Evolutionary conservation across 2,329 filamentous ascomycete genomes (phyloP).

Genomic region (Onygena corvina): DNA sequence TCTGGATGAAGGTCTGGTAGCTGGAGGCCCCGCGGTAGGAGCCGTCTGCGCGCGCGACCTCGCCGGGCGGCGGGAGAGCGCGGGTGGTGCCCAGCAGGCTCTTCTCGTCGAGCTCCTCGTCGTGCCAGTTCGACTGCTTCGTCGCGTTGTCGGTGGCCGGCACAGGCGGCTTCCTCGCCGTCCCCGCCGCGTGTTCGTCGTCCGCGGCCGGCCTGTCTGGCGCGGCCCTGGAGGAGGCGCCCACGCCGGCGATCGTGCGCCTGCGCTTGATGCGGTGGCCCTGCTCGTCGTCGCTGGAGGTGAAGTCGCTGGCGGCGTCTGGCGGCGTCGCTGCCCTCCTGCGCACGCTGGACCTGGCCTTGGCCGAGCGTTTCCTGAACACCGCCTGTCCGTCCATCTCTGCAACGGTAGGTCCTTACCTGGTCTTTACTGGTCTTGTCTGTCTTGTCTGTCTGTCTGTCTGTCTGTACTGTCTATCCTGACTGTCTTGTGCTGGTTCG

Average conservation of each 20-base stretch:
- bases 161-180: constrained; percentile 41
- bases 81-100: constrained; percentile 30
- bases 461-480: neutral
- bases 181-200: constrained; percentile 48
- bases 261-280: constrained; percentile 69
- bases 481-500: neutral
- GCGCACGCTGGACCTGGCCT: constrained; percentile 62
- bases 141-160: constrained; percentile 62
- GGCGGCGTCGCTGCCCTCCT: constrained; percentile 73
- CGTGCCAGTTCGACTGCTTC: constrained; percentile 79
- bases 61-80: constrained; percentile 14
- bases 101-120: constrained; percentile 49
- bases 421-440: too few species aligned
- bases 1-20: constrained; percentile 63
- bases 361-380: constrained; percentile 78
- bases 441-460: neutral
- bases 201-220: constrained; percentile 26
- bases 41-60: constrained; percentile 41
- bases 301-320: constrained; percentile 52
- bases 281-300: constrained; percentile 62
- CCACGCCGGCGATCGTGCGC: constrained; percentile 57
- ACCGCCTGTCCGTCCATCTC: constrained; percentile 12
- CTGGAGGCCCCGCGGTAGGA: constrained; percentile 67
- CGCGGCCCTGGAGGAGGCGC: constrained; percentile 44
- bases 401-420: too few species aligned